phyloP scores from a whole-genome alignment of 352 stramenopile genomes.

The Nothophytophthora sp. region DNA sequence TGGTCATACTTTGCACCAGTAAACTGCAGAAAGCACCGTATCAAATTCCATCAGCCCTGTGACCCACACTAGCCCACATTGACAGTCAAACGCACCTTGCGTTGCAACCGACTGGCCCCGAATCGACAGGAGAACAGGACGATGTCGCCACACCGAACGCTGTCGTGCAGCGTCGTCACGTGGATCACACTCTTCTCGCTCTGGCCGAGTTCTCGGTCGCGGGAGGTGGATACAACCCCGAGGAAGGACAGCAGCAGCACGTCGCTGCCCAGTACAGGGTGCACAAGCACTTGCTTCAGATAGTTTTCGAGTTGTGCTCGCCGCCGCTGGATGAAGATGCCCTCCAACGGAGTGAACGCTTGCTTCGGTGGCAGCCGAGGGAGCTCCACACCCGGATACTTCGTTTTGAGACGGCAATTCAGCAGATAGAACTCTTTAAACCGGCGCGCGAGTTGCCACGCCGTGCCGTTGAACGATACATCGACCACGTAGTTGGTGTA shows the following conservation, averaged over 20 bases:
- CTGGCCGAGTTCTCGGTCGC: conserved; percentile 64
- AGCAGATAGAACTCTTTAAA: conserved; percentile 71
- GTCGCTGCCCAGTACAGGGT: conserved; percentile 51
- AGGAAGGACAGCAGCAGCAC: conserved; percentile 80
- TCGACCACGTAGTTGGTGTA: conserved; percentile 79
- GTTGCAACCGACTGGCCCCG: conserved; percentile 73
- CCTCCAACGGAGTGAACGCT: conserved; percentile 66
- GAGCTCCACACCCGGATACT: conserved; percentile 37
- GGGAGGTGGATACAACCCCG: conserved; percentile 67
- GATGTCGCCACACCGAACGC: conserved; percentile 71
- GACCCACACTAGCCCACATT: no score
- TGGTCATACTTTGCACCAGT: conserved; percentile 83
- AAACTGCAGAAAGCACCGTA: no score
- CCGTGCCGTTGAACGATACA: conserved; percentile 67
- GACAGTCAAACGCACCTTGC: conserved; percentile 69
- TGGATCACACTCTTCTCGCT: conserved; percentile 66
- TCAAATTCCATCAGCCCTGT: no score
- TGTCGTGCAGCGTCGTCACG: conserved; percentile 76
- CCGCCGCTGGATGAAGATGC: conserved; percentile 60
- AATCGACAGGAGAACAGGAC: conserved; percentile 83
- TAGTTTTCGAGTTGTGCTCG: conserved; percentile 74
- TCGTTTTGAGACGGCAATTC: conserved; percentile 31
- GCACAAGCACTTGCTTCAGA: conserved; percentile 46
- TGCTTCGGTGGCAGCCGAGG: conserved; percentile 64
- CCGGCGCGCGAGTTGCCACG: conserved; percentile 65